Evolutionary conservation across 345 rosid genomes (phyloP).

Genomic region (Ricinus communis): DNA sequence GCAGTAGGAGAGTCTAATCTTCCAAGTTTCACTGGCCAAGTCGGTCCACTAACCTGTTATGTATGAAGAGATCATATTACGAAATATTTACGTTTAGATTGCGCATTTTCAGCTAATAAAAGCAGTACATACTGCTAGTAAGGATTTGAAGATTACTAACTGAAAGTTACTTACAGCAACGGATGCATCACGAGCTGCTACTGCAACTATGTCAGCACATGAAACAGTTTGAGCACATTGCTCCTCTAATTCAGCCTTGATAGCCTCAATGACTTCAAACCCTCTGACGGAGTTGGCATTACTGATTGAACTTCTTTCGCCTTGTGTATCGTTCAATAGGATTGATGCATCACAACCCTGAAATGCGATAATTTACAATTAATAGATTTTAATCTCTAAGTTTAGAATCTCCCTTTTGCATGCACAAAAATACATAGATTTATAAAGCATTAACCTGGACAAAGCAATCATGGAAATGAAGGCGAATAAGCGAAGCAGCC

Average conservation of each 20-base stretch:
- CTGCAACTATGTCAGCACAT: slow-evolving; percentile 33
- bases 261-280: slow-evolving; percentile 30
- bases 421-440: too few relatives aligned
- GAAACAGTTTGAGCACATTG: slow-evolving; percentile 27
- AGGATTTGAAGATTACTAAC: too few relatives aligned
- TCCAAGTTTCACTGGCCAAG: too few relatives aligned
- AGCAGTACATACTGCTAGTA: too few relatives aligned
- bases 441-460: background rate
- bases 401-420: background rate
- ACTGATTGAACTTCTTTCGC: slow-evolving; percentile 24
- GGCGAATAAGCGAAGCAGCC: slow-evolving; percentile 11
- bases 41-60: too few relatives aligned
- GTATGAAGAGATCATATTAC: too few relatives aligned
- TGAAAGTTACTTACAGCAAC: slow-evolving; percentile 19
- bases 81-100: too few relatives aligned
- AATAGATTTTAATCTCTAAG: too few relatives aligned
- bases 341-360: slow-evolving; percentile 41
- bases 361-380: too few relatives aligned
- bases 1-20: too few relatives aligned
- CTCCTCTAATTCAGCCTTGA: slow-evolving; percentile 30
- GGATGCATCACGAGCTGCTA: slow-evolving; percentile 35
- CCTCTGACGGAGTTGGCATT: slow-evolving; percentile 33
- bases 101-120: too few relatives aligned
- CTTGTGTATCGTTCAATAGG: slow-evolving; percentile 24
- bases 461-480: slow-evolving; percentile 17